Evolutionary conservation across 768 basidiomycete species (phyloP), one percentile per base, ranked within the genome.

Genomic region (Asterophora parasitica): DNA sequence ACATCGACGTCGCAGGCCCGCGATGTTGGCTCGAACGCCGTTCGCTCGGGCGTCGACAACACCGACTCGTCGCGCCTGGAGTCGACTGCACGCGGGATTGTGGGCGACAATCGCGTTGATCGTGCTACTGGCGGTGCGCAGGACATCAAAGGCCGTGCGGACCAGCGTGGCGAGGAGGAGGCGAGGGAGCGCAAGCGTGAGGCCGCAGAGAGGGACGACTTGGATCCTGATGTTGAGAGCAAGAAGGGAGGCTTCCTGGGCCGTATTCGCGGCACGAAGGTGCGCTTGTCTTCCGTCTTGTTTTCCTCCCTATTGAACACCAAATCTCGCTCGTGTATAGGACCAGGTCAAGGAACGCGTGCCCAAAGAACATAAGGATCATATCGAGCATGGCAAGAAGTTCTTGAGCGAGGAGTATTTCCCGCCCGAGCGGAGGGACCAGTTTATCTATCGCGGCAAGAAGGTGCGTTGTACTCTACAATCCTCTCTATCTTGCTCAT

Each of bases 391-490:
- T 12, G 75, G 80, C 19, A 81, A 79, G 59, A 73, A 82, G 27
- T 87, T 89, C 65, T 56, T 96, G 44, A 67, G 69, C 12, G 89
- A 93, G 41, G 88, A 94, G 32, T 87, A 85, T 56, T 93, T 96
- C 75, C 93, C 94, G 0, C 75, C 86, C 56, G 93, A 93, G 65
- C 75, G 95, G 16, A 78, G 91, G 17, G 91, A 95, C 45, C 91
- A 91, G 60, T 96, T 92, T 66, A 88, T 98, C 60, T 95, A 85
- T 73, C 80, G 95, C 10, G 76, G 82, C 5, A 97, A 97, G 76
- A 97, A 96, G 81, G 88, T 85, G 17, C 2, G 53, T 53, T 28
- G 30, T 27, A n/a, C n/a, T n/a, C n/a, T n/a, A n/a, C n/a, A n/a
- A n/a, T n/a, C n/a, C n/a, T n/a, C n/a, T n/a, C n/a, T n/a, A n/a